Evolutionary conservation across 495 filamentous ascomycete species (phyloP).

Genomic region (Penicillium paxilli): DNA sequence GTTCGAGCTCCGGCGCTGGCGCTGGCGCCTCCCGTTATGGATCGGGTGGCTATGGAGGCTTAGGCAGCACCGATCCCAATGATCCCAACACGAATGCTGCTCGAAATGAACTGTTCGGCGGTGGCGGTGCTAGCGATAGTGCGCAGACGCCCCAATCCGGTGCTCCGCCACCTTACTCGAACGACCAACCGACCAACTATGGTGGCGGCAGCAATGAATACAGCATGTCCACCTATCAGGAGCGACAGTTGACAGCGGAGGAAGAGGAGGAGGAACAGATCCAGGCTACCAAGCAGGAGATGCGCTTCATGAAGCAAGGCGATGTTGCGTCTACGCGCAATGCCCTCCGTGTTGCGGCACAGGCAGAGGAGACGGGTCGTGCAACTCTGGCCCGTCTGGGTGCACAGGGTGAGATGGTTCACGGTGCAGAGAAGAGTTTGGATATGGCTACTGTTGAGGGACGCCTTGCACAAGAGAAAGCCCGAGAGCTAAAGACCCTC

Average conservation of each 20-base stretch:
- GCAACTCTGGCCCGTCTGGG: conserved; percentile 70
- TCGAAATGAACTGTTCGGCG: conserved; percentile 65
- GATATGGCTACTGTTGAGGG: conserved; percentile 69
- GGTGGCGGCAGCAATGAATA: conserved; percentile 48
- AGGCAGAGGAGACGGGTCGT: conserved; percentile 71
- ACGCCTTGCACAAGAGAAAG: conserved; percentile 70
- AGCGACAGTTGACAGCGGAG: conserved; percentile 74
- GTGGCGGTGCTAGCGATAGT: conserved; percentile 31
- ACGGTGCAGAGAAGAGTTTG: conserved; percentile 75
- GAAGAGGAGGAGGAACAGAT: conserved; percentile 71
- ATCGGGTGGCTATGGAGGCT: conserved; percentile 71
- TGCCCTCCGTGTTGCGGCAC: conserved; percentile 61
- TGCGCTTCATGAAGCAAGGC: conserved; percentile 71
- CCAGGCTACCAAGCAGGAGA: conserved; percentile 68
- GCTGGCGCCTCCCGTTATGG: conserved; percentile 46
- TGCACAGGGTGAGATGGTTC: conserved; percentile 71
- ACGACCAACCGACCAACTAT: conserved; percentile 38
- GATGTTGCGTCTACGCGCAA: conserved; percentile 72
- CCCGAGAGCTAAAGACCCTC: conserved; percentile 70
- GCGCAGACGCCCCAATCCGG: conserved; percentile 46
- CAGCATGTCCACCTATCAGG: conserved; percentile 61
- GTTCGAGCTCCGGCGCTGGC: conserved; percentile 29
- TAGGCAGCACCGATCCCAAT: conserved; percentile 57
- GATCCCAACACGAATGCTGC: conserved; percentile 50
- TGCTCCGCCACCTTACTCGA: conserved; percentile 46